These are phyloP conservation scores for Wallacemonas collosoma DNA, from an alignment of 208 protist genomes.

Conservation along the genomic window DNA sequence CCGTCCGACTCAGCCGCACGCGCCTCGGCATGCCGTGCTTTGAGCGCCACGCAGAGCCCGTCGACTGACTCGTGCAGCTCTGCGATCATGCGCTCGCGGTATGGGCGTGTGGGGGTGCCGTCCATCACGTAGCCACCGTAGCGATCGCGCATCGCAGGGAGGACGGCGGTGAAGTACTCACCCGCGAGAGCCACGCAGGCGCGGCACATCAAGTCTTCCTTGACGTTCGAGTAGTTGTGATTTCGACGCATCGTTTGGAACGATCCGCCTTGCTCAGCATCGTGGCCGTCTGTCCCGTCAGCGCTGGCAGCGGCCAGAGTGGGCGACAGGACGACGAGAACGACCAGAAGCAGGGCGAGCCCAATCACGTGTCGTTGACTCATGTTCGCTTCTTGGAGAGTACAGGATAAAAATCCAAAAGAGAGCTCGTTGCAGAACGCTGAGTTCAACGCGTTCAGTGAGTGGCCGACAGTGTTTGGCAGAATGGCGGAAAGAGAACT, in stretches of 20 bases:
- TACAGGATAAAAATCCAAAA: too few relatives aligned
- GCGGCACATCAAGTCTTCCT: constrained; percentile 29
- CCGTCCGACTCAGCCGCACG: background rate
- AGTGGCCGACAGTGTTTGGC: too few relatives aligned
- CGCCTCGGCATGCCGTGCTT: constrained; percentile 1
- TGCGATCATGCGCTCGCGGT: constrained; percentile 27
- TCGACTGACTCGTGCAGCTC: constrained; percentile 37
- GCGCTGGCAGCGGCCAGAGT: too few relatives aligned
- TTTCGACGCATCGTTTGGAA: background rate
- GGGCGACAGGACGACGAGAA: too few relatives aligned
- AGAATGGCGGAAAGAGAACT: too few relatives aligned
- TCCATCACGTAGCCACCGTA: constrained; percentile 11
- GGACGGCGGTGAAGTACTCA: constrained; percentile 24
- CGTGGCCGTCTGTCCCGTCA: too few relatives aligned
- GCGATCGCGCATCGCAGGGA: constrained; percentile 5
- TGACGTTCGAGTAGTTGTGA: constrained; percentile 17
- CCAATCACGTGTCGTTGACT: too few relatives aligned
- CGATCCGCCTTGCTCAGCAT: background rate
- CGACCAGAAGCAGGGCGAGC: too few relatives aligned
- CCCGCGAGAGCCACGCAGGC: constrained; percentile 26
- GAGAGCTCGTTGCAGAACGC: too few relatives aligned
- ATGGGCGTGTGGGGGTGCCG: background rate
- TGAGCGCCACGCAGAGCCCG: constrained; percentile 19
- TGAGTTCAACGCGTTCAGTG: too few relatives aligned
- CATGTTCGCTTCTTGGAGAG: too few relatives aligned